These are phyloP conservation scores for Soucietia sequanensis DNA, from an alignment of 805 yeast genomes.

Conservation along the genomic window DNA sequence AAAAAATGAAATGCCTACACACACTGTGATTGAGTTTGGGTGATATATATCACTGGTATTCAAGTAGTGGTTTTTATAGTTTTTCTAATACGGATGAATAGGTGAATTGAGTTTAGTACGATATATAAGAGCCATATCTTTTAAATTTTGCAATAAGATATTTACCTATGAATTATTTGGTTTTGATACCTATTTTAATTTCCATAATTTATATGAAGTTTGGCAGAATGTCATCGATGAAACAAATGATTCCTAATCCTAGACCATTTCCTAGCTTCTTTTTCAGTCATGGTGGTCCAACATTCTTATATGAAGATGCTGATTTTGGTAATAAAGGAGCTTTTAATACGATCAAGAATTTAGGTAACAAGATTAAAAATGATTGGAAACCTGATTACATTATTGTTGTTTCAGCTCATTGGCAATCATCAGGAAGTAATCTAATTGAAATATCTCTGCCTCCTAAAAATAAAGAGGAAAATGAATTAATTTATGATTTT, in stretches of 20 bases:
- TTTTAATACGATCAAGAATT: slow-evolving; percentile 43
- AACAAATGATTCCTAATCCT: slow-evolving; percentile 2
- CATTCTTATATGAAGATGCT: slow-evolving; percentile 58
- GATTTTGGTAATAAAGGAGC: slow-evolving; percentile 62
- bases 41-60: too few species aligned
- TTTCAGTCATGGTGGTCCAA: slow-evolving; percentile 83
- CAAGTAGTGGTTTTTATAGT: too few species aligned
- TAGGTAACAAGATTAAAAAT: slow-evolving; percentile 53
- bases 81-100: too few species aligned
- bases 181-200: too few species aligned
- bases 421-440: slow-evolving; percentile 52
- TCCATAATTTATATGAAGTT: too few species aligned
- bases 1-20: too few species aligned
- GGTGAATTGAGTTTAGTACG: too few species aligned
- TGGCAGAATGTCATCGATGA: too few species aligned
- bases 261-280: slow-evolving; percentile 58
- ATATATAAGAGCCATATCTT: too few species aligned
- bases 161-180: too few species aligned
- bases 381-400: slow-evolving; percentile 62
- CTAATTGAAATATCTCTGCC: slow-evolving; percentile 53
- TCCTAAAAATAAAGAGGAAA: slow-evolving; percentile 29
- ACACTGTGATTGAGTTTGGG: too few species aligned
- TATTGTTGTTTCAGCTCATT: slow-evolving; percentile 72
- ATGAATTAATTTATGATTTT: slow-evolving; percentile 69
- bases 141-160: too few species aligned